A percentile compares a stretch with the other conserved stretches of the same genome.
phyloP scores from a whole-genome alignment of 2,329 filamentous ascomycete species.

The Pseudogymnoascus pannorum region DNA sequence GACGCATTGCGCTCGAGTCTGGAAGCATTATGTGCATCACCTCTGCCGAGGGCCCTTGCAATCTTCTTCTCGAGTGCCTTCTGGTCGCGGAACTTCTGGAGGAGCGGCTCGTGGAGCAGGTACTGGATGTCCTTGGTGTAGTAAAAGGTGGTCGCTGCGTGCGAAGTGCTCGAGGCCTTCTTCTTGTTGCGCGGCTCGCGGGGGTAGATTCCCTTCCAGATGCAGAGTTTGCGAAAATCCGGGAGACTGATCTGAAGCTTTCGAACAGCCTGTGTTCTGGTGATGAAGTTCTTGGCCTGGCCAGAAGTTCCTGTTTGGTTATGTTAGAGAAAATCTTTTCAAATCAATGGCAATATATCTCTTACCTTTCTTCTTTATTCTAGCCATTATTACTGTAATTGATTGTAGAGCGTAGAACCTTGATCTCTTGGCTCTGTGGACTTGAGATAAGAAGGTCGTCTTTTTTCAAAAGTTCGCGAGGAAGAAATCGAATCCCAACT shows the following conservation, averaged over 20 bases:
- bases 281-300: conserved; percentile 97
- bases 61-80: conserved; percentile 98
- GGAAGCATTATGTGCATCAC: conserved; percentile 82
- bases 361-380: conserved; percentile 82
- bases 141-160: conserved; percentile 85
- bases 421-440: conserved; percentile 19
- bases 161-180: conserved; percentile 88
- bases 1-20: conserved; percentile 80
- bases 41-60: conserved; percentile 79
- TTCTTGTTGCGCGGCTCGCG: conserved; percentile 95
- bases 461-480: conserved; percentile 29
- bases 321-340: conserved; percentile 5
- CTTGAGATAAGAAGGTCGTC: conserved; percentile 15
- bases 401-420: conserved; percentile 18
- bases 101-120: conserved; percentile 88
- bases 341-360: conserved; percentile 11
- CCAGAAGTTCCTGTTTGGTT: conserved; percentile 61
- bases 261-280: conserved; percentile 89
- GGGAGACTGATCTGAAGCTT: conserved; percentile 96
- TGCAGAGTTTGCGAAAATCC: conserved; percentile 96
- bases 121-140: conserved; percentile 96
- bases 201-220: conserved; percentile 99
- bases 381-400: conserved; percentile 50
- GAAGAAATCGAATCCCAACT: conserved; percentile 25
- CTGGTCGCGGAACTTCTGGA: conserved; percentile 93